Percentiles rank a stretch among this genome's conserved stretches.
These are phyloP conservation scores for Colletotrichum sp. DNA, from an alignment of 2,329 filamentous ascomycete species.

Conservation along the genomic window DNA sequence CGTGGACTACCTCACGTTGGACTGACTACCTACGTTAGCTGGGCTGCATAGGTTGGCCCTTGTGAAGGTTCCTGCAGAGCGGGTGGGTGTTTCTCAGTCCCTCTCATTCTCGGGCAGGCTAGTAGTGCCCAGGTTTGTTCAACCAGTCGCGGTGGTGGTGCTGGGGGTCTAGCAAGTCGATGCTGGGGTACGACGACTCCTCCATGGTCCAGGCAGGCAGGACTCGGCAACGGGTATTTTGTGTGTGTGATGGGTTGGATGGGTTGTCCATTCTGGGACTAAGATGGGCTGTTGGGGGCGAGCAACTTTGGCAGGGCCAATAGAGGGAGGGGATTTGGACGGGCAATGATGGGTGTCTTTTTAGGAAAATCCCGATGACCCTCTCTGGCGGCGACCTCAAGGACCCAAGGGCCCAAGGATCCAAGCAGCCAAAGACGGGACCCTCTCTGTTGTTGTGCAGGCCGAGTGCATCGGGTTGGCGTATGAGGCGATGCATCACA, in stretches of 20 bases:
- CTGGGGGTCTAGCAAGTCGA: constrained; percentile 6
- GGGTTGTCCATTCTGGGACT: constrained; percentile 3
- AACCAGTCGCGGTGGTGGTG: constrained; percentile 12
- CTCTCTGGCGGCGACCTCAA: not conserved
- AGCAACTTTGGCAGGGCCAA: not conserved
- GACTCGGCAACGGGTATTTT: constrained; percentile 17
- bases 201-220: constrained; percentile 16
- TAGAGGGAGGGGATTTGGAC: not conserved
- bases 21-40: not conserved
- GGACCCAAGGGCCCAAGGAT: not conserved
- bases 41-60: not conserved
- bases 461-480: not conserved
- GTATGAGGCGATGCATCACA: constrained; percentile 14
- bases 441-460: not conserved
- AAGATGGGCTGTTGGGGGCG: not conserved
- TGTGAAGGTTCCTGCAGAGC: not conserved
- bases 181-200: constrained; percentile 12
- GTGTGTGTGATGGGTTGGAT: constrained; percentile 6
- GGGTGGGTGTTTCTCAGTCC: constrained; percentile 5
- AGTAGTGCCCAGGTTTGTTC: not conserved
- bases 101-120: not conserved
- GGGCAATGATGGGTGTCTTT: constrained; percentile 7
- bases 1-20: not conserved
- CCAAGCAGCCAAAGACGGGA: not conserved
- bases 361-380: constrained; percentile 2